Evolutionary conservation across 345 rosid species (phyloP), one percentile per base, ranked within the genome.

Genomic region (Heritiera littoralis): DNA sequence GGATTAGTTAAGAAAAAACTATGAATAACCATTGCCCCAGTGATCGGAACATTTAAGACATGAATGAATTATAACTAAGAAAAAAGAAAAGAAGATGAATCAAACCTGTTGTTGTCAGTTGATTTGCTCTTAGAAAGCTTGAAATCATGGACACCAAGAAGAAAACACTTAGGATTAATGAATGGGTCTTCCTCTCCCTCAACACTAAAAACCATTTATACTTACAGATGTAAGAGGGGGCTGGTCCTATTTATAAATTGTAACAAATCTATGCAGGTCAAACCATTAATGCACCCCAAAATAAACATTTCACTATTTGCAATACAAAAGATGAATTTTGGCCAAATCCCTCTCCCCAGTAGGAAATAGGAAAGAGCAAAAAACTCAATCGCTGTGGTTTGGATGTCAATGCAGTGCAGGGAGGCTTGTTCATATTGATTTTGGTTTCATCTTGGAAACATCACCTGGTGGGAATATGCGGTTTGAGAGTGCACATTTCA

Each of bases 391-490:
- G 64, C 51, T 40, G 3, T 59, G 38, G 49, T 65, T 63, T 74
- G 35, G 48, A 45, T 86, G 78, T 13, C 68, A 65, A 48, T 87
- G 85, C 92, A 97, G 99, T 54, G 75, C 20, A 74, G 98, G 99
- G 79, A 88, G 98, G 86, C 99, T 97, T 65, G 99, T 97, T 55
- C 99, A 94, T 82, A 94, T 94, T 63, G 99, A 97, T 85, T 97
- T 97, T 72, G 98, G 99, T 80, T 97, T 97, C 86, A 94, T 94
- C 65, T 87, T 97, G 80, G 99, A 93, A 87, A 97, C 88, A 11
- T 97, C 98, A 12, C 96, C 99, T 8, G 98, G 99, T 79, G 92
- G 97, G 63, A 97, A 97, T 83, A 93, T 94, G 98, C 88, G 97
- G 52, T 97, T 97, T 43, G 99, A 97, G 86, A 97, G 92, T 79